phyloP scores from a whole-genome alignment of 305 asterid species.

The Fraxinus sp. region DNA sequence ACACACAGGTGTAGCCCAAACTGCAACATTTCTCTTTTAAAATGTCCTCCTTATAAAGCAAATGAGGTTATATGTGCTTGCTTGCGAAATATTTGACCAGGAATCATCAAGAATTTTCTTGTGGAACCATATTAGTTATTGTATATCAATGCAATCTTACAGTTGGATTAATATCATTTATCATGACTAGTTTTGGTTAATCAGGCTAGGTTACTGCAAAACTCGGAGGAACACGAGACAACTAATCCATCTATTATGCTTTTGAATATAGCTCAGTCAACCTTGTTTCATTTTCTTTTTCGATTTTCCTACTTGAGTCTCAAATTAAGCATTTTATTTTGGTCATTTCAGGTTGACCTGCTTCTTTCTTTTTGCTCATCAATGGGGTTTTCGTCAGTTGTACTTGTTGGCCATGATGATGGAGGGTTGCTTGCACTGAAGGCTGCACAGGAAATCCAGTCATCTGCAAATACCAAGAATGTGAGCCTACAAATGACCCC shows the following conservation, averaged over 20 bases:
- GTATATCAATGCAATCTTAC: not conserved
- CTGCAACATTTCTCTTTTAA: not conserved
- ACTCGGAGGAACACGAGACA: not conserved
- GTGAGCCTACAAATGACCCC: slow-evolving; percentile 42
- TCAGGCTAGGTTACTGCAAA: not conserved
- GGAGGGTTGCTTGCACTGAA: slow-evolving; percentile 94
- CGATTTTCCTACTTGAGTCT: not conserved
- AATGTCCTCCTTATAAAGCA: not conserved
- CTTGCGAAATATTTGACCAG: not conserved
- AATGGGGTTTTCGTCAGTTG: slow-evolving; percentile 82
- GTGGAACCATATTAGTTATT: not conserved
- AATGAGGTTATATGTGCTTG: not conserved
- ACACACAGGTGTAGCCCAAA: not conserved
- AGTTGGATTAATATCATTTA: not conserved
- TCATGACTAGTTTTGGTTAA: not conserved
- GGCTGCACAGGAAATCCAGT: slow-evolving; percentile 75
- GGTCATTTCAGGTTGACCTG: slow-evolving; percentile 74
- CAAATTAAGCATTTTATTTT: not conserved
- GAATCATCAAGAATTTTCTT: not conserved
- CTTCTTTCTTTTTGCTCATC: slow-evolving; percentile 80
- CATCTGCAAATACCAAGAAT: slow-evolving; percentile 49
- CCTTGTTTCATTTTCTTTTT: not conserved
- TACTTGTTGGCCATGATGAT: slow-evolving; percentile 94
- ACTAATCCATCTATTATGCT: not conserved
- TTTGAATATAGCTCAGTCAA: not conserved